Evolutionary conservation across 2,329 filamentous ascomycete genomes (phyloP).

Genomic region (Phyllosticta citriasiana): DNA sequence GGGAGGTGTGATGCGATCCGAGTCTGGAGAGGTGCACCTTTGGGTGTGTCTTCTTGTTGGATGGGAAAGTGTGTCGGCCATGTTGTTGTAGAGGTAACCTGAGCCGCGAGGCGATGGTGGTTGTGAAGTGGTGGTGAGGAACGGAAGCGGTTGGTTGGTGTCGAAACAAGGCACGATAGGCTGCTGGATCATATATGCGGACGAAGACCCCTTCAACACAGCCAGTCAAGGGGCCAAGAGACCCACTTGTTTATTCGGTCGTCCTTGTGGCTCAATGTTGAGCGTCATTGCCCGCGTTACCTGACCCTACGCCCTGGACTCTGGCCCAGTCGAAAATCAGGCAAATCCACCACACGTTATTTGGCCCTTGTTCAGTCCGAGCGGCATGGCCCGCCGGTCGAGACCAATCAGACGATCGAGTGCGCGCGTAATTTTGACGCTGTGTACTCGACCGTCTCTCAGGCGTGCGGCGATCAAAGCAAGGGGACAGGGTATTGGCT

Average conservation of each 20-base stretch:
- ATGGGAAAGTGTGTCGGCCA: not conserved
- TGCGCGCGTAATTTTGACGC: constrained; percentile 9
- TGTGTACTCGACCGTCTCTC: constrained; percentile 7
- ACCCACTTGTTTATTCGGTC: constrained; percentile 1
- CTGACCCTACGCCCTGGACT: constrained; percentile 8
- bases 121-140: not conserved
- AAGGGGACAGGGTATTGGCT: constrained; percentile 9
- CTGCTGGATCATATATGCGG: constrained; percentile 9
- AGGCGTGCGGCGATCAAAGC: constrained; percentile 11
- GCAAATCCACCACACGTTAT: constrained; percentile 7
- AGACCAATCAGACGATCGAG: constrained; percentile 4
- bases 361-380: constrained; percentile 8
- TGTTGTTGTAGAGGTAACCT: not conserved
- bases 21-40: not conserved
- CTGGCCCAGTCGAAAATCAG: constrained; percentile 2
- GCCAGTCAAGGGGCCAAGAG: constrained; percentile 9
- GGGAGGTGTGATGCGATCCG: not conserved
- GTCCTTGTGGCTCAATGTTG: constrained; percentile 8
- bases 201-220: constrained; percentile 1
- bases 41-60: not conserved
- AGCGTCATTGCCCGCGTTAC: constrained; percentile 7
- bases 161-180: constrained; percentile 6
- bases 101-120: not conserved
- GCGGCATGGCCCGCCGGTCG: not conserved
- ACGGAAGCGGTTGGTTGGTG: constrained; percentile 4